A percentile compares a stretch with the other conserved stretches of the same genome.
Conservation (phyloP, 2,329 filamentous ascomycete genomes). For the Thielaviopsis euricoi region DNA sequence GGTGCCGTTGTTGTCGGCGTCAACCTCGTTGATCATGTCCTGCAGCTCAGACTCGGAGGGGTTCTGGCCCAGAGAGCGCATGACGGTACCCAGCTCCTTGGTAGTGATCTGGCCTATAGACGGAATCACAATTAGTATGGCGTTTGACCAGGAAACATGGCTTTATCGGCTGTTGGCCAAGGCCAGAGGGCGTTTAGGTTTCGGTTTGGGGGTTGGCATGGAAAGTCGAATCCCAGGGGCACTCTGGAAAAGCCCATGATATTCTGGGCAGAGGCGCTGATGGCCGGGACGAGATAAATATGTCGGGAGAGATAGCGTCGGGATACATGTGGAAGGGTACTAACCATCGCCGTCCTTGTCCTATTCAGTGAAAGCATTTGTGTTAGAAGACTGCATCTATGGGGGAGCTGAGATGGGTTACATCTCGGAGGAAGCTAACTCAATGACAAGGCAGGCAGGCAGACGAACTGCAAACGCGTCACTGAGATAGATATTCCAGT, state of each 20-base stretch:
- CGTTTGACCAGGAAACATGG: neutral
- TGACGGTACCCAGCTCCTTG: constrained; percentile 78
- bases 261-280: neutral
- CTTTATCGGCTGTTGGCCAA: neutral
- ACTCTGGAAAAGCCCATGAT: neutral
- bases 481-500: neutral
- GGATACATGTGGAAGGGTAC: constrained; percentile 22
- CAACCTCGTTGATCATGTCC: constrained; percentile 90
- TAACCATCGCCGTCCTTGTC: constrained; percentile 86
- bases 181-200: neutral
- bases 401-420: neutral
- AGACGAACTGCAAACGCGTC: neutral
- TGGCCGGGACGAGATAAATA: too few relatives aligned
- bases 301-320: neutral
- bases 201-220: neutral
- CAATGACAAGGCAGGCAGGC: constrained; percentile 2
- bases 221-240: neutral
- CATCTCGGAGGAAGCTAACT: neutral
- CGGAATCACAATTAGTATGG: constrained; percentile 1
- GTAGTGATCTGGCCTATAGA: constrained; percentile 70
- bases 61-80: constrained; percentile 81
- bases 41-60: constrained; percentile 79
- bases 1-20: constrained; percentile 83
- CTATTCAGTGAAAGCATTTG: constrained; percentile 25
- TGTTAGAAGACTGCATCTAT: constrained; percentile 14